phyloP scores from a whole-genome alignment of 106 monocot species.

The Dioscorea alata region DNA sequence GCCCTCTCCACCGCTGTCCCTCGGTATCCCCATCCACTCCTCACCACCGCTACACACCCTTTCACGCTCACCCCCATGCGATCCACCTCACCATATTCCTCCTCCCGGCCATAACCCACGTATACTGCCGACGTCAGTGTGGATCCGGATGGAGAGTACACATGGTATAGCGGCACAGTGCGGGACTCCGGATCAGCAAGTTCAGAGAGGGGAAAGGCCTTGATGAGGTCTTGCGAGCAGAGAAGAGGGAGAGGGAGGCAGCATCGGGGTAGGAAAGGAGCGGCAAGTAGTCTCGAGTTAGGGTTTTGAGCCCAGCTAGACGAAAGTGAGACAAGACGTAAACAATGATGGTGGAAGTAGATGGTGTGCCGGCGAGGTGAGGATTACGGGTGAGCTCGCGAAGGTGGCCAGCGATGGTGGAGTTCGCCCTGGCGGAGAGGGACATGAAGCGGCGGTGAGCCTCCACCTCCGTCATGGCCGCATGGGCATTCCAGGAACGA shows the following conservation, averaged over 20 bases:
- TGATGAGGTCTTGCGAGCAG: too few species aligned
- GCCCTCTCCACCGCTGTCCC: too few species aligned
- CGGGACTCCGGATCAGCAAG: too few species aligned
- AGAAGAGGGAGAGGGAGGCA: too few species aligned
- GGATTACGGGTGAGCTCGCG: conserved; percentile 48
- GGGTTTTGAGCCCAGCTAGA: conserved; percentile 42
- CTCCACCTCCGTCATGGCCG: too few species aligned
- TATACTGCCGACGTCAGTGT: conserved; percentile 42
- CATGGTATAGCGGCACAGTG: too few species aligned
- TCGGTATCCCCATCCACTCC: conserved; percentile 48
- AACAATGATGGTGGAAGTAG: conserved; percentile 21
- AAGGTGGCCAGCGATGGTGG: conserved; percentile 66
- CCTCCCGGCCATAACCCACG: conserved; percentile 50
- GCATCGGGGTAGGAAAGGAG: too few species aligned
- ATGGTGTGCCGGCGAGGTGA: conserved; percentile 77
- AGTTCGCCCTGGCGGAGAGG: conserved; percentile 37
- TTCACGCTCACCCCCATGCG: conserved; percentile 38
- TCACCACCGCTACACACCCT: conserved; percentile 39
- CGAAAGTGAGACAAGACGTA: conserved; percentile 57
- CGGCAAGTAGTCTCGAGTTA: too few species aligned
- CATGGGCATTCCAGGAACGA: conserved; percentile 3
- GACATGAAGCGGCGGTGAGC: conserved; percentile 34
- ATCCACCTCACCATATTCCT: conserved; percentile 42
- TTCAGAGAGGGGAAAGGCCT: too few species aligned
- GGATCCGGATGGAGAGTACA: conserved; percentile 68